These are phyloP conservation scores for Cinnamomum micranthum DNA, from an alignment of 164 flowering plant genomes.

Conservation along the genomic window DNA sequence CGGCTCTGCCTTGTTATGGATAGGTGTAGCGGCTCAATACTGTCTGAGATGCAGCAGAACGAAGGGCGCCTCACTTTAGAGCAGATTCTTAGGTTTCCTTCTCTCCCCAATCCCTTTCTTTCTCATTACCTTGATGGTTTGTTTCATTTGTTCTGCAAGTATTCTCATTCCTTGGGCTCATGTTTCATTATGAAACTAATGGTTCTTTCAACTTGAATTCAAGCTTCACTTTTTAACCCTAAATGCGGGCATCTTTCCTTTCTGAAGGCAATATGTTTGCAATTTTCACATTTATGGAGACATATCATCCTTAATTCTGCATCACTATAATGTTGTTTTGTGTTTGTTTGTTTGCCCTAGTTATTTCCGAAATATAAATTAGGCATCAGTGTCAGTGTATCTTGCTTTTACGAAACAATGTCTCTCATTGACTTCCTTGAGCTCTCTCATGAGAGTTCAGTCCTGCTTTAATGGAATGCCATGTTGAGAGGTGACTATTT, in stretches of 20 bases:
- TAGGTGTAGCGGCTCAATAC: slow-evolving; percentile 74
- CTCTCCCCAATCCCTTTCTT: neutral
- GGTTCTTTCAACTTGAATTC: neutral
- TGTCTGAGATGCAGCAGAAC: slow-evolving; percentile 77
- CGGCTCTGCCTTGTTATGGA: slow-evolving; percentile 74
- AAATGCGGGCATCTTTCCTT: neutral
- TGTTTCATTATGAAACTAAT: neutral
- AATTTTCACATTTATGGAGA: neutral
- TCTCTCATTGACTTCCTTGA: too few species aligned
- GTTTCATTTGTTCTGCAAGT: too few species aligned
- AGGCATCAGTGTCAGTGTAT: too few species aligned
- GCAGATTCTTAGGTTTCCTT: slow-evolving; percentile 79
- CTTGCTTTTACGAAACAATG: too few species aligned
- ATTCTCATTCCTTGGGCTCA: neutral
- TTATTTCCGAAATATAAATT: too few species aligned
- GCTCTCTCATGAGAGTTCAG: too few species aligned
- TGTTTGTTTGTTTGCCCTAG: neutral
- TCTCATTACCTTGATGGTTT: neutral
- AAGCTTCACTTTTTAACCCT: too few species aligned
- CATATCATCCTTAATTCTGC: too few species aligned
- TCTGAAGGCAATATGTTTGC: neutral
- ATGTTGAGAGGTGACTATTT: neutral
- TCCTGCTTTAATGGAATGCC: too few species aligned
- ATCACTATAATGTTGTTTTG: neutral
- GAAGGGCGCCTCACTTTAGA: slow-evolving; percentile 92